Percentiles rank a stretch among this genome's conserved stretches.
Conservation (phyloP, 1,139 yeast species). For the Suhomyces bolitotheri region DNA sequence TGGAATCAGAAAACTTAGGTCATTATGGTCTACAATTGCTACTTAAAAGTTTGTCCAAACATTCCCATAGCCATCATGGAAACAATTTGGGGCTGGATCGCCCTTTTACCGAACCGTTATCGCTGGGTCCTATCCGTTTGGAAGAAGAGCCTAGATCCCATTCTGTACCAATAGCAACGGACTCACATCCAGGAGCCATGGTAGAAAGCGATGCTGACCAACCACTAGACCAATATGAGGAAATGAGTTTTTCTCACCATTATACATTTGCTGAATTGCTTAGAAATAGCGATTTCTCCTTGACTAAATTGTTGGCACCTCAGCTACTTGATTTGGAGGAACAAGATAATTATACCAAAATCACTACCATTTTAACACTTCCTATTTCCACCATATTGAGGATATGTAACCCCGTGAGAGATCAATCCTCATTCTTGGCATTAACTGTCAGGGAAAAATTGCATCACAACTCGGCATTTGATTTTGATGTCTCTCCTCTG, state of each 20-base stretch:
- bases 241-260: neutral
- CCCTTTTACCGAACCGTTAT: conserved; percentile 2
- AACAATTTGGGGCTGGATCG: conserved; percentile 6
- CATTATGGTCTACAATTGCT: conserved; percentile 38
- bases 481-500: neutral
- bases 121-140: neutral
- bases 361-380: conserved; percentile 32
- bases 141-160: neutral
- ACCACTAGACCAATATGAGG: neutral
- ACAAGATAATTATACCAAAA: conserved; percentile 14
- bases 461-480: conserved; percentile 1
- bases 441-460: conserved; percentile 5
- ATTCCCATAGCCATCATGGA: conserved; percentile 20
- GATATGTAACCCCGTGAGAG: conserved; percentile 51
- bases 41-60: conserved; percentile 34
- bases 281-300: conserved; percentile 2
- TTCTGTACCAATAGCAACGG: neutral
- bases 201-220: too few relatives aligned
- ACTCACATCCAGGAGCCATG: too few relatives aligned
- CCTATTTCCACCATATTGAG: conserved; percentile 49
- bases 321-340: conserved; percentile 14
- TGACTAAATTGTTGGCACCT: conserved; percentile 15
- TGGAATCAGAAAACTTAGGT: conserved; percentile 21
- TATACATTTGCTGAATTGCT: neutral
- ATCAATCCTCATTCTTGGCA: conserved; percentile 17